A percentile compares a stretch with the other conserved stretches of the same genome.
Evolutionary conservation across 495 filamentous ascomycete genomes (phyloP).

Genomic region (Penicillium mononematosum): DNA sequence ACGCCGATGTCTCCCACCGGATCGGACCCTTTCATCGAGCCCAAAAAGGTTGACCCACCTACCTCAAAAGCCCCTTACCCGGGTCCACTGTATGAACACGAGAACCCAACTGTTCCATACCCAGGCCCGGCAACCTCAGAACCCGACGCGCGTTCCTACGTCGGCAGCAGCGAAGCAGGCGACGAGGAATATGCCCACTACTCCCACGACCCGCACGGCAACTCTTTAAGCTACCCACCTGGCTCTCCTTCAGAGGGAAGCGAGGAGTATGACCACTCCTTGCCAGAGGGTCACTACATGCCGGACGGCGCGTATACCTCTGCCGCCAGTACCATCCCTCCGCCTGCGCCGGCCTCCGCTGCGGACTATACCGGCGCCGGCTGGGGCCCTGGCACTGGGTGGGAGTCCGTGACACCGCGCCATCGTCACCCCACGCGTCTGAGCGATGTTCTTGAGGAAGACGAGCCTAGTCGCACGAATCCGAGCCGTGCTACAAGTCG

Average conservation of each 20-base stretch:
- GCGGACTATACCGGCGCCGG: constrained; percentile 60
- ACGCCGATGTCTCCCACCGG: constrained; percentile 50
- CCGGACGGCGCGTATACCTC: constrained; percentile 47
- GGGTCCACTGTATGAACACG: constrained; percentile 48
- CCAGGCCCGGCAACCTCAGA: constrained; percentile 37
- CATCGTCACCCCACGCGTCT: constrained; percentile 94
- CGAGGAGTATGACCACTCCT: constrained; percentile 55
- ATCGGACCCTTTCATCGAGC: constrained; percentile 58
- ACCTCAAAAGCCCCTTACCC: constrained; percentile 34
- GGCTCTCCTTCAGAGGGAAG: constrained; percentile 45
- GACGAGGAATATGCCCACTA: constrained; percentile 60
- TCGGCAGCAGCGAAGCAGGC: constrained; percentile 50
- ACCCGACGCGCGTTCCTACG: constrained; percentile 52
- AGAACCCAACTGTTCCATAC: constrained; percentile 34
- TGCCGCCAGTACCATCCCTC: constrained; percentile 31
- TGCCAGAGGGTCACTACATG: constrained; percentile 47
- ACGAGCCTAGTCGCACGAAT: constrained; percentile 58
- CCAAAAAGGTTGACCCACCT: constrained; percentile 23
- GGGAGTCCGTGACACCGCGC: constrained; percentile 73
- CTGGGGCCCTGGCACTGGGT: constrained; percentile 63
- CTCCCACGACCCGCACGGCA: constrained; percentile 46
- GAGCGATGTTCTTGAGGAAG: constrained; percentile 86
- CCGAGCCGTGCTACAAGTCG: constrained; percentile 48
- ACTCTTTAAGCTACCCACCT: constrained; percentile 38
- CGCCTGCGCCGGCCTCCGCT: constrained; percentile 29